A percentile compares a stretch with the other conserved stretches of the same genome.
Evolutionary conservation across 2,329 filamentous ascomycete genomes (phyloP).

Genomic region (Sclerotinia nivalis): DNA sequence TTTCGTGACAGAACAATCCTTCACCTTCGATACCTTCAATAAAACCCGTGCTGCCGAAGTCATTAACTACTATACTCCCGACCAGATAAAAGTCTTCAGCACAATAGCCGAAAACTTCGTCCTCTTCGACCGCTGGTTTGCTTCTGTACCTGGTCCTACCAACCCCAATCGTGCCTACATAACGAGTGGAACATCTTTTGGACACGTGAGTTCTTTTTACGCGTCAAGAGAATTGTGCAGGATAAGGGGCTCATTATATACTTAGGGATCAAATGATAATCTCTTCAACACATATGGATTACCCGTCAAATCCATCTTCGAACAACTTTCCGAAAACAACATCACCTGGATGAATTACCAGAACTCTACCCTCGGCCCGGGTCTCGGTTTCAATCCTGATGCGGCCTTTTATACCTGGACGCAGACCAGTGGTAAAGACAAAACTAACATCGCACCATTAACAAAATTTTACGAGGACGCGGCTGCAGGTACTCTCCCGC

Average conservation of each 20-base stretch:
- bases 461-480: conserved; percentile 49
- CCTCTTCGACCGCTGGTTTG: conserved; percentile 49
- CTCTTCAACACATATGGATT: conserved; percentile 42
- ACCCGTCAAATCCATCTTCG: conserved; percentile 45
- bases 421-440: conserved; percentile 39
- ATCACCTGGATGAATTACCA: conserved; percentile 51
- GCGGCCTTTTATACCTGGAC: conserved; percentile 49
- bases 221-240: no score
- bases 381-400: conserved; percentile 46
- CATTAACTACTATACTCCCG: conserved; percentile 48
- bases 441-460: conserved; percentile 44
- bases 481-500: conserved; percentile 46
- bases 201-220: conserved; percentile 39
- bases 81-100: conserved; percentile 46
- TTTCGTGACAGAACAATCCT: conserved; percentile 47
- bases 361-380: conserved; percentile 43
- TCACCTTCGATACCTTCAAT: conserved; percentile 42
- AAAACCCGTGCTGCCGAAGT: conserved; percentile 45
- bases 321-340: conserved; percentile 45
- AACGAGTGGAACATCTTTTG: conserved; percentile 45
- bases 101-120: conserved; percentile 47
- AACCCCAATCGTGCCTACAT: conserved; percentile 41
- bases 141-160: conserved; percentile 45
- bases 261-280: conserved; percentile 38
- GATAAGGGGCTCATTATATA: no score